Evolutionary conservation across 176 grass and related monocot genomes (phyloP).

Genomic region (Carex scoparia): DNA sequence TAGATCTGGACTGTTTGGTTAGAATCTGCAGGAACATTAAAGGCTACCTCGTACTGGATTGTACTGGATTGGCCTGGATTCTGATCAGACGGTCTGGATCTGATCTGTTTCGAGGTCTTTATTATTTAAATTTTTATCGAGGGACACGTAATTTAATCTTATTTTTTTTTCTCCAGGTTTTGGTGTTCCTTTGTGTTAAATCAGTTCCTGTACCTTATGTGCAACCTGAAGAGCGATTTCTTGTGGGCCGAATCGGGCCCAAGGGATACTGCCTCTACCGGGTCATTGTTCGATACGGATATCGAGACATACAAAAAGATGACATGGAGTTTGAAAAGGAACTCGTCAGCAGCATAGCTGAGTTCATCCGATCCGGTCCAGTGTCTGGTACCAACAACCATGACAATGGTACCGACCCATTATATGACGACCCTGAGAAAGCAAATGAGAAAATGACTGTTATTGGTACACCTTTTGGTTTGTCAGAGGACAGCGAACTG

Average conservation of each 20-base stretch:
- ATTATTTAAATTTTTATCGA: not conserved
- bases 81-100: no score
- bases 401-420: slow-evolving; percentile 27
- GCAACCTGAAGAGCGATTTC: slow-evolving; percentile 51
- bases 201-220: slow-evolving; percentile 61
- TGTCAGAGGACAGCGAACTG: slow-evolving; percentile 40
- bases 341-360: slow-evolving; percentile 72
- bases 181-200: slow-evolving; percentile 80
- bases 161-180: slow-evolving; percentile 46
- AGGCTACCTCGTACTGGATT: no score
- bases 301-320: slow-evolving; percentile 74
- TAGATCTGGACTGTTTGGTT: no score
- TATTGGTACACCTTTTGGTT: slow-evolving; percentile 41
- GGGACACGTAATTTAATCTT: not conserved
- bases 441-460: slow-evolving; percentile 44
- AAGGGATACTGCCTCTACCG: slow-evolving; percentile 72
- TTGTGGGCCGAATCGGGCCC: slow-evolving; percentile 68
- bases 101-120: not conserved
- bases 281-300: slow-evolving; percentile 77
- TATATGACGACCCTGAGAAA: slow-evolving; percentile 30
- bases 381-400: not conserved
- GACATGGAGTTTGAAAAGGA: slow-evolving; percentile 77
- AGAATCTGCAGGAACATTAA: no score
- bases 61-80: no score
- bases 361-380: slow-evolving; percentile 56